These are phyloP conservation scores for Sporothrix curviconia DNA, from an alignment of 2,329 filamentous ascomycete genomes.

Conservation along the genomic window DNA sequence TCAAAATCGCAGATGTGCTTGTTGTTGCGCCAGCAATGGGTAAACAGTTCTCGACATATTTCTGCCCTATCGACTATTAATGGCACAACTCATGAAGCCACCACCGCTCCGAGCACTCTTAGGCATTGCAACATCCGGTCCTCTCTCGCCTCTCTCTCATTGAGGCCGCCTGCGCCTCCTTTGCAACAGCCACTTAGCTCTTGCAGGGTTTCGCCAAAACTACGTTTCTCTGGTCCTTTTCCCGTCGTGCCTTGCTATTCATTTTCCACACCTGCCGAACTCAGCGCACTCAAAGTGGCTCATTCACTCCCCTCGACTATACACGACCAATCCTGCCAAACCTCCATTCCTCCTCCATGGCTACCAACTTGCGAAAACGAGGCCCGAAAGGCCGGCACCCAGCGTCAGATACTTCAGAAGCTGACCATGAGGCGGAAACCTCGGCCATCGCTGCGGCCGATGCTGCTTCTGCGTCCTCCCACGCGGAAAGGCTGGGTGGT, in stretches of 20 bases:
- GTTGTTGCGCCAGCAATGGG: background rate
- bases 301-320: too few relatives aligned
- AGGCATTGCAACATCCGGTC: too few relatives aligned
- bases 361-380: conserved; percentile 6
- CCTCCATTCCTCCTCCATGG: background rate
- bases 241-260: too few relatives aligned
- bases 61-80: too few relatives aligned
- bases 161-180: too few relatives aligned
- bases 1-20: too few relatives aligned
- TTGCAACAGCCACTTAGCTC: background rate
- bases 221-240: background rate
- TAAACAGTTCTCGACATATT: background rate
- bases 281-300: too few relatives aligned
- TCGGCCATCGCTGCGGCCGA: background rate
- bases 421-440: background rate
- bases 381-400: conserved; percentile 1
- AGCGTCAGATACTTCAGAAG: background rate
- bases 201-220: too few relatives aligned
- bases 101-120: background rate
- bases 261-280: too few relatives aligned
- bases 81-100: background rate
- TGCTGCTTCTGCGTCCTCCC: too few relatives aligned
- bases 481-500: background rate
- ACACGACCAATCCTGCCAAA: background rate
- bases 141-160: too few relatives aligned